These are phyloP conservation scores for Cronartium quercuum DNA, from an alignment of 1,284 basidiomycete species.

Conservation along the genomic window DNA sequence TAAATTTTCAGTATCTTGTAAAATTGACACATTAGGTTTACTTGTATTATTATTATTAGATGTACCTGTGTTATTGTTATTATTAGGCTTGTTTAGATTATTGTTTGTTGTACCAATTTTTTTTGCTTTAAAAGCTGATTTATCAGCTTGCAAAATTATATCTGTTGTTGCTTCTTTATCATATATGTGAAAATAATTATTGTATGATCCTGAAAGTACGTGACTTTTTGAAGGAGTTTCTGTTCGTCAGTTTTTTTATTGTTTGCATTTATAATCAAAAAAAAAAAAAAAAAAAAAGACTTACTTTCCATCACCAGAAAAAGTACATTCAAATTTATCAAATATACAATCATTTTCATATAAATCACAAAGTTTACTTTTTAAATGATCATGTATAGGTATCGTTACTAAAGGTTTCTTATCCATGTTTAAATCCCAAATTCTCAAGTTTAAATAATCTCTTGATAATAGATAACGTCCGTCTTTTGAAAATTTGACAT, in stretches of 20 bases:
- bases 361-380: slow-evolving; percentile 93
- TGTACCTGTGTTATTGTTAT: slow-evolving; percentile 60
- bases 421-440: slow-evolving; percentile 99
- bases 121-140: slow-evolving; percentile 99
- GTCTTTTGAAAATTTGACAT: slow-evolving; percentile 97
- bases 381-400: slow-evolving; percentile 95
- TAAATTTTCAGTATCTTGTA: slow-evolving; percentile 68
- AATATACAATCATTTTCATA: slow-evolving; percentile 99
- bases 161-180: slow-evolving; percentile 85
- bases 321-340: slow-evolving; percentile 98
- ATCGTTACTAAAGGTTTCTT: slow-evolving; percentile 93
- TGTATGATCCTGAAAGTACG: slow-evolving; percentile 94
- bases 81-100: slow-evolving; percentile 60
- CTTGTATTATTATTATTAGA: slow-evolving; percentile 65
- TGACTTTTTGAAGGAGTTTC: slow-evolving; percentile 56
- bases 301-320: slow-evolving; percentile 89
- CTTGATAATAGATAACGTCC: slow-evolving; percentile 94
- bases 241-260: slow-evolving; percentile 17
- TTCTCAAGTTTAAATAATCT: slow-evolving; percentile 96
- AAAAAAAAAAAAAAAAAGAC: slow-evolving; percentile 49
- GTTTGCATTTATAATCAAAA: not conserved
- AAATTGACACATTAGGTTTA: slow-evolving; percentile 77
- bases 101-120: slow-evolving; percentile 61
- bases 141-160: slow-evolving; percentile 94
- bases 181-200: slow-evolving; percentile 99